Base-by-base conservation (phyloP, 2,329 filamentous ascomycete species). In the Exophiala alcalophila region DNA sequence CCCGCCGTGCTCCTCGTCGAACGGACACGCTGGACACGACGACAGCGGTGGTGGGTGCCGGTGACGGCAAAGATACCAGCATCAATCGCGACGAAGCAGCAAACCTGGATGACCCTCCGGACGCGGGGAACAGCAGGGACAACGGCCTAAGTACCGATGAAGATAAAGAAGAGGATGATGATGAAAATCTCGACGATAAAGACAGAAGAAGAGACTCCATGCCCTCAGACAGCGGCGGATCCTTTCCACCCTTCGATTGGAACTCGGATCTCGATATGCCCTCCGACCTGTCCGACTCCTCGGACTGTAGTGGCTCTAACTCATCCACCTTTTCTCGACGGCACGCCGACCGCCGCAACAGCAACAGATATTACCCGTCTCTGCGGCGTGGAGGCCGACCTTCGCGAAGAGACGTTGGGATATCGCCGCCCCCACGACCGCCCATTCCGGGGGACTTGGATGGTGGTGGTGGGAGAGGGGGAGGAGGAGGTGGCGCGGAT, bases 181-280 rank as follows among this genome's bases (percentile, higher is more conserved):
- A 37, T 20, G 30, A 10, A 5, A 27, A 23, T 27, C 19, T 24
- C 3, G 20, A 44, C 11, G 39, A 38, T 5, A 35, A 40, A 18
- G 32, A 43, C 10, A 25, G 25, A n/a, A 16, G 34, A 37, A 29
- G n/a, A n/a, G 49, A 56, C 29, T 53, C 59, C 27, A 44, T 46
- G 6, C n/a, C 31, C 18, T 60, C 55, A 14, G 65, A 66, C 5
- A 38, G 56, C 10, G 65, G 67, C 10, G 65, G 67, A 28, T 53
- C 63, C 2, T 59, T 66, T 15, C 61, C 65, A 7, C 61, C 64
- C 2, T 66, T 68, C 43, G 66, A 68, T 46, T 67, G 68, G 40
- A 65, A 68, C 49, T 65, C 64, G 11, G 65, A 68, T 20, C 49
- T 68, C 18, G 66, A 68, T 39, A 66, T 68, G 64, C 59, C 62